A percentile compares a stretch with the other conserved stretches of the same genome.
Conservation (phyloP, 805 yeast species). For the Saturnispora hagleri region DNA sequence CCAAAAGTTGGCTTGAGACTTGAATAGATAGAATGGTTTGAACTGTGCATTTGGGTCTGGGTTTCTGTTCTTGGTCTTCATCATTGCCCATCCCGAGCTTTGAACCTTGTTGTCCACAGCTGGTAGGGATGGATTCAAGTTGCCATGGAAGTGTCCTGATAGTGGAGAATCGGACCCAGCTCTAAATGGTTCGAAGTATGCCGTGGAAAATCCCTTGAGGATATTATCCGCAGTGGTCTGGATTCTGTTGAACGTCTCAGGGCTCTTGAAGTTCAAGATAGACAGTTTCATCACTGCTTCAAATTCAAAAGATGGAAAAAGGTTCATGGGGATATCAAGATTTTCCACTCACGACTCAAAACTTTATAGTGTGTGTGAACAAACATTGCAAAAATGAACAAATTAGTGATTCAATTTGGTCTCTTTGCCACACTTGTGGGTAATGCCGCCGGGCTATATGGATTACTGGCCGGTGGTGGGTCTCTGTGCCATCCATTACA, state of each 20-base stretch:
- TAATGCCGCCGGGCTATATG: conserved; percentile 7
- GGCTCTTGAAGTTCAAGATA: conserved; percentile 50
- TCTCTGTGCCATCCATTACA: conserved; percentile 4
- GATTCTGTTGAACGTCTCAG: conserved; percentile 39
- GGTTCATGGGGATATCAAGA: neutral
- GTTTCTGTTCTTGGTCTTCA: conserved; percentile 61
- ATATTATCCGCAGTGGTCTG: conserved; percentile 55
- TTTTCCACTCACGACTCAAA: neutral
- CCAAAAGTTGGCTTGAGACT: conserved; percentile 32
- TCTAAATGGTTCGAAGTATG: conserved; percentile 36
- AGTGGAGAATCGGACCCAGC: conserved; percentile 25
- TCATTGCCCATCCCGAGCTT: conserved; percentile 72
- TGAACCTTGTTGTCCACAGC: conserved; percentile 51
- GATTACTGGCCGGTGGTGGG: conserved; percentile 4
- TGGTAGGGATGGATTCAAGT: conserved; percentile 57
- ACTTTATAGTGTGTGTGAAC: neutral
- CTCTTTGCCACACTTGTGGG: conserved; percentile 1
- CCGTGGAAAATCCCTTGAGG: conserved; percentile 68
- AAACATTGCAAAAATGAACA: neutral
- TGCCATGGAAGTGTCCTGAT: conserved; percentile 64
- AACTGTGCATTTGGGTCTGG: conserved; percentile 33
- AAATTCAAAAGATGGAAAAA: conserved; percentile 1
- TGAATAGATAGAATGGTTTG: conserved; percentile 30
- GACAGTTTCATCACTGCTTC: conserved; percentile 22
- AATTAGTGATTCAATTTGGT: conserved; percentile 6